Evolutionary conservation across 2,329 filamentous ascomycete species (phyloP), one percentile per base, ranked within the genome.

Genomic region (Neonectria faginata): DNA sequence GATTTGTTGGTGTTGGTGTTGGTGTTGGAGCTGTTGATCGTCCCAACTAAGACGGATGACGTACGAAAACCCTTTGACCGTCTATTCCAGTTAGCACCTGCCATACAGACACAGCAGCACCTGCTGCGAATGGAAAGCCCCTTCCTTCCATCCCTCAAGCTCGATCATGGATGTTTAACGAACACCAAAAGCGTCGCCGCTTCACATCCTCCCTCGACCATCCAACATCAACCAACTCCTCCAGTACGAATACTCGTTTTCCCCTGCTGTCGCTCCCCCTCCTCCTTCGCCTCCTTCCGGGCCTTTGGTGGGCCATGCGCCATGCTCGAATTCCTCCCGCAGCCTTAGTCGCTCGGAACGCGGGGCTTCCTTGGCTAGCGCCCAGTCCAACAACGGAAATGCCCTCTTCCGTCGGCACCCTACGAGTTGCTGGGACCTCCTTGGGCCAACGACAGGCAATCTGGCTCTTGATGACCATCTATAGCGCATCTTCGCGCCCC

Each of bases 281-380:
- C 48, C 18, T 44, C 11, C 20, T 39, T 39, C 36, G 36, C 36
- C 36, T 39, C 36, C 14, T 39, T 39, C 36, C 14, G 36, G 36
- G 48, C 12, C 39, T 20, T n/a, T 52, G n/a, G 18, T 45, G 33
- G 45, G 27, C 20, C 62, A 50, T 53, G 39, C 39, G 18, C 14
- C 60, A 33, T 59, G 60, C 59, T 61, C 48, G 18, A 67, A 65
- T 67, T 70, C 63, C 54, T 68, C 44, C 47, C 42, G 22, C 20
- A 16, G 44, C 64, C 22, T 57, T 72, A 71, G 68, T 51, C 59
- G 60, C 67, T 67, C 71, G 71, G 71, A 74, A 69, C 62, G 41
- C 59, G 58, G 56, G 61, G 54, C 65, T 74, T 73, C 71, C 71
- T 74, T 55, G 41, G 51, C 64, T 73, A 74, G 71, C 70, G 70